phyloP scores from a whole-genome alignment of 2,329 filamentous ascomycete genomes.

The Harringtonia lauricola region DNA sequence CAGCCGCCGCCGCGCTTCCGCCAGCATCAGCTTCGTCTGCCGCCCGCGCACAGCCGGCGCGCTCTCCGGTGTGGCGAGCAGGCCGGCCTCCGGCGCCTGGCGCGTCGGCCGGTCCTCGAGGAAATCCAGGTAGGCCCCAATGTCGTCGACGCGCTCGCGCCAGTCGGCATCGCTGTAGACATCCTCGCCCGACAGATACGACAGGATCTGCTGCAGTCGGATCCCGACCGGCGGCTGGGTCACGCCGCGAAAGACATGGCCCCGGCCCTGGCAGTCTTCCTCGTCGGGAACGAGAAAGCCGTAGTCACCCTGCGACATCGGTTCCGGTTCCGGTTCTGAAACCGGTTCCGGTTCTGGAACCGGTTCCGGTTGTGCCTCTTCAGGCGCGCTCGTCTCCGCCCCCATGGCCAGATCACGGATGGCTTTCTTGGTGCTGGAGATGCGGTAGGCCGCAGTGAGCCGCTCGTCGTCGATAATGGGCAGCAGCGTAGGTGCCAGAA shows the following conservation, averaged over 20 bases:
- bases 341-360: too few species aligned
- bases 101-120: slow-evolving; percentile 13
- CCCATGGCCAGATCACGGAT: too few species aligned
- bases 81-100: too few species aligned
- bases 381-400: too few species aligned
- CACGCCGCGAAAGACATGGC: slow-evolving; percentile 5
- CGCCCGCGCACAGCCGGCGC: not conserved
- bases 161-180: slow-evolving; percentile 28
- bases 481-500: too few species aligned
- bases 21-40: slow-evolving; percentile 1
- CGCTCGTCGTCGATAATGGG: too few species aligned
- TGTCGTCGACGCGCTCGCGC: slow-evolving; percentile 22
- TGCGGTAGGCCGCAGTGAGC: too few species aligned
- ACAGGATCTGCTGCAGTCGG: slow-evolving; percentile 21
- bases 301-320: not conserved
- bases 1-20: not conserved
- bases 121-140: slow-evolving; percentile 27
- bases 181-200: slow-evolving; percentile 40
- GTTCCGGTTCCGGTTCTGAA: not conserved
- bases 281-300: not conserved
- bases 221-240: slow-evolving; percentile 20
- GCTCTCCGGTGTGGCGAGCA: not conserved
- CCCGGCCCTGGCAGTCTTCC: slow-evolving; percentile 1
- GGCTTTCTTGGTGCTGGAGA: too few species aligned
- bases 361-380: too few species aligned